Percentiles rank a stretch among this genome's conserved stretches.
These are phyloP conservation scores for Coprinellus micaceus DNA, from an alignment of 768 basidiomycete species.

Conservation along the genomic window DNA sequence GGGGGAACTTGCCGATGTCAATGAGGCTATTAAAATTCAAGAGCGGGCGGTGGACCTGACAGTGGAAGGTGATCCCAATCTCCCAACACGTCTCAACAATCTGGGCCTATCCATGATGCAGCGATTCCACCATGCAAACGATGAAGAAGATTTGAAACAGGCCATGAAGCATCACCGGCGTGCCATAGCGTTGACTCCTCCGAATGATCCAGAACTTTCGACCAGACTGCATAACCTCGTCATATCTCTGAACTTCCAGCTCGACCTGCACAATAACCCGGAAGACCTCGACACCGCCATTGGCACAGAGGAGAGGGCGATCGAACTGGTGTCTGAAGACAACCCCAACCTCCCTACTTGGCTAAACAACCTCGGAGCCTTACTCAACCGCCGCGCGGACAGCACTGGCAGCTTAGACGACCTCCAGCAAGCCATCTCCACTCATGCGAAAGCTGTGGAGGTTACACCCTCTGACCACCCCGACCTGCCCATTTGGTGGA, in stretches of 20 bases:
- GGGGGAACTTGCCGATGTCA: background rate
- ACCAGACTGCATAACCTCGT: too few species aligned
- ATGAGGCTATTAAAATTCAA: background rate
- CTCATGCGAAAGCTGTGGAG: background rate
- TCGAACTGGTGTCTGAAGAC: background rate
- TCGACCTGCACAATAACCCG: too few species aligned
- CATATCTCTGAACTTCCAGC: too few species aligned
- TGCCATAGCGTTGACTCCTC: too few species aligned
- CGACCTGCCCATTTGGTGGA: background rate
- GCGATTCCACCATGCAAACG: background rate
- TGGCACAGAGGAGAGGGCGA: background rate
- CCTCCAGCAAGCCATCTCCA: too few species aligned
- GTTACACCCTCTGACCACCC: background rate
- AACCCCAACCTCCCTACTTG: background rate
- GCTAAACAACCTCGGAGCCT: background rate
- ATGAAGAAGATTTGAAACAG: too few species aligned
- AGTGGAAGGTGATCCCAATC: background rate
- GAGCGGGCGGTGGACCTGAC: background rate
- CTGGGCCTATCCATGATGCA: background rate
- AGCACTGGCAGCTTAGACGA: background rate
- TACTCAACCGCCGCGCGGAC: background rate
- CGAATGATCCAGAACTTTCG: too few species aligned
- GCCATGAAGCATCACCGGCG: too few species aligned
- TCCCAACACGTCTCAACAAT: background rate
- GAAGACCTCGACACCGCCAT: too few species aligned